Evolutionary conservation across 1,284 basidiomycete genomes (phyloP).

Genomic region (Hemileia vastatrix): DNA sequence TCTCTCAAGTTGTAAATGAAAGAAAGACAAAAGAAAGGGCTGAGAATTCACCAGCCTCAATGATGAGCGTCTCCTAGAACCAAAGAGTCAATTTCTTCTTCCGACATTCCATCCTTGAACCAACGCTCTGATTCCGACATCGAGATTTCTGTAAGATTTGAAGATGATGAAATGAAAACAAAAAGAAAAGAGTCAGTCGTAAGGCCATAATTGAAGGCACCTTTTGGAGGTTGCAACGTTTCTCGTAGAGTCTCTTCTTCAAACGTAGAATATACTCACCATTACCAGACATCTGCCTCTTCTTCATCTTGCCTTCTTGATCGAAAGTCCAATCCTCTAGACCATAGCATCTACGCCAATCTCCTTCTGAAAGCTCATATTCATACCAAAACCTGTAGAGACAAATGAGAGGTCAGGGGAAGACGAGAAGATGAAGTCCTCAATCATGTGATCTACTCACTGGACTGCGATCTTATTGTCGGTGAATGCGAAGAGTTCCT

Average conservation of each 20-base stretch:
- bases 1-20: no score
- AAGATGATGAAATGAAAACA: slow-evolving; percentile 4
- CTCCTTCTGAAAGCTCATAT: slow-evolving; percentile 45
- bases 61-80: no score
- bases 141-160: slow-evolving; percentile 49
- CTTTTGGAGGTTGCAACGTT: neutral
- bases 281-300: slow-evolving; percentile 45
- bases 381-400: slow-evolving; percentile 55
- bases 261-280: no score
- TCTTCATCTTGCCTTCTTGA: slow-evolving; percentile 52
- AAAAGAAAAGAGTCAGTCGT: neutral
- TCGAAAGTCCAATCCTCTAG: slow-evolving; percentile 57
- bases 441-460: neutral
- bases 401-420: slow-evolving; percentile 26
- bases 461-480: slow-evolving; percentile 55
- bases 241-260: neutral
- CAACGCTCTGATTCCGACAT: slow-evolving; percentile 52
- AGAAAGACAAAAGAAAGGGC: no score
- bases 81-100: no score
- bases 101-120: slow-evolving; percentile 54
- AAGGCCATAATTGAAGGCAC: neutral
- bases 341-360: slow-evolving; percentile 55
- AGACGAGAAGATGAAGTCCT: slow-evolving; percentile 4
- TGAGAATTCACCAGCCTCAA: no score
- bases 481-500: slow-evolving; percentile 54